Evolutionary conservation across 352 stramenopile species (phyloP), one percentile per base, ranked within the genome.

Genomic region (Phytophthora agathidicida): DNA sequence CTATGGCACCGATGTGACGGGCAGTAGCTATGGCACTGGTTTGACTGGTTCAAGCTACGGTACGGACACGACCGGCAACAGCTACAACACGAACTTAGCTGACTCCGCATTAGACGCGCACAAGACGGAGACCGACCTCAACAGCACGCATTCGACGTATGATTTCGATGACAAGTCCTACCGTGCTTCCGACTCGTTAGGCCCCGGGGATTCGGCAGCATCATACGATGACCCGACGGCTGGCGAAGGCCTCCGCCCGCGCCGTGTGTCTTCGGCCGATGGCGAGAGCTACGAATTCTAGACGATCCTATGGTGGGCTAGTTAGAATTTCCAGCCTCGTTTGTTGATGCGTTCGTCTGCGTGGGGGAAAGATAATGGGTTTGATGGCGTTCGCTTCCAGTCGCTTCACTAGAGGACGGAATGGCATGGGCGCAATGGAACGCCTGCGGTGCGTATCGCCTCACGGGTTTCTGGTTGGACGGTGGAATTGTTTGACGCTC

Each of bases 211-310:
- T n/a, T n/a, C n/a, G 1, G 67, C 65, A 27, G 36, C 53, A 17
- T 75, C 67, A 19, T 45, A 73, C 16, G 65, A 74, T 31, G 13
- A 64, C 17, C 31, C 44, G 14, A 57, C 46, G 24, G 16, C 49
- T 14, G 53, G 33, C 48, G 33, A 67, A 17, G 46, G 49, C 4
- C 23, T 64, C 41, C 72, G 74, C 28, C 56, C 73, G 17, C 55
- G 38, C 52, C 71, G 77, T 41, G 80, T 74, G 23, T 73, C 76
- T 37, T 87, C 77, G 42, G 59, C 64, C 20, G 77, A 86, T 41
- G 81, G 78, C 23, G 77, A 88, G 60, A 86, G 68, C 53, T 91
- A 91, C 65, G 81, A 91, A 66, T 91, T 91, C 47, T 91, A 87
- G 51, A 44, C 20, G 36, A 23, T 7, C n/a, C 28, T 30, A 11